Evolutionary conservation across 2,329 filamentous ascomycete species (phyloP), one percentile per base, ranked within the genome.

Genomic region (Fusarium sp.): DNA sequence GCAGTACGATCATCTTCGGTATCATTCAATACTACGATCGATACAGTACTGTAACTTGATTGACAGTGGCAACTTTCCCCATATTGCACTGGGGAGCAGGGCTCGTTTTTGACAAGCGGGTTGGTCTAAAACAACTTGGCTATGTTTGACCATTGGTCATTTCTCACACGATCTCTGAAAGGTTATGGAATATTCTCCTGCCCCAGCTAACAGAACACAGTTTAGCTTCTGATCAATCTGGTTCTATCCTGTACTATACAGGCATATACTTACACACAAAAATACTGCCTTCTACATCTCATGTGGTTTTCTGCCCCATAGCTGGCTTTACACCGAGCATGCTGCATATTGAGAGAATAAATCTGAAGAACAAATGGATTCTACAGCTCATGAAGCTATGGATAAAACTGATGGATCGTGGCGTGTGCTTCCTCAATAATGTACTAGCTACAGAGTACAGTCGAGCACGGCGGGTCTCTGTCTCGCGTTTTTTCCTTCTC

Each of bases 391-490:
- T 37, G 34, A 37, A 37, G 34, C 18, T n/a, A 53, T 61, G 54
- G 34, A 37, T 27, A 54, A 62, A 59, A 58, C 45, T 40, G 16
- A 52, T 40, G 24, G 18, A 64, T 61, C 52, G 54, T 65, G 61
- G 64, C 65, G 55, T 62, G 72, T 61, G 55, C 57, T 64, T 58
- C 59, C 57, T 57, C 37, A 67, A 54, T 67, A 74, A 70, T 61
- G 58, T 68, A 69, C 65, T 68, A 75, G 68, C 66, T 60, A 70
- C 54, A 67, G 66, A 67, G 27, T 29, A 29, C 27, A 29, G 66
- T 65, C 45, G 40, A 67, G 60, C 61, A 68, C 69, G 61, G 67
- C 52, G 72, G 67, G 70, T 68, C 73, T 74, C 25, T 61, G 73
- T 71, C 73, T 75, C 71, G 73, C 75, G 70, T 70, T 67, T 65